phyloP scores from a whole-genome alignment of 306 rosid genomes.

The Quercus engelmannii region DNA sequence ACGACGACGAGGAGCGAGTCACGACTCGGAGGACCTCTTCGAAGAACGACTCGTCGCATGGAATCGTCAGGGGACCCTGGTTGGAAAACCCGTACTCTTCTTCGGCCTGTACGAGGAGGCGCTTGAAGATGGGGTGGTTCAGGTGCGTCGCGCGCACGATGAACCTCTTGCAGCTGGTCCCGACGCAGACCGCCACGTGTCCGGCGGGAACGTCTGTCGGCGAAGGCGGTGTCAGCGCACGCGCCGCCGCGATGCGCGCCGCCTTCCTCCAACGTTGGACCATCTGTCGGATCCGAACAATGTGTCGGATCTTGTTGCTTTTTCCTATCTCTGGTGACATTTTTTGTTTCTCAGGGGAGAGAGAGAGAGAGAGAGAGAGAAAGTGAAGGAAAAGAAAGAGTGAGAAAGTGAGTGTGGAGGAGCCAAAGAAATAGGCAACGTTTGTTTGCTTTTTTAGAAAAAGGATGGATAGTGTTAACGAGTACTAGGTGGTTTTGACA shows the following conservation, averaged over 20 bases:
- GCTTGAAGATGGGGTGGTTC: conserved; percentile 88
- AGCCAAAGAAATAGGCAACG: neutral
- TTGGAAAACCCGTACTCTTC: conserved; percentile 90
- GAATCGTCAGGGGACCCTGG: conserved; percentile 73
- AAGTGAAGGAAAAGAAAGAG: neutral
- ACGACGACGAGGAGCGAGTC: conserved; percentile 3
- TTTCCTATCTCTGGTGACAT: conserved; percentile 43
- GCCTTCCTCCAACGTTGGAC: conserved; percentile 71
- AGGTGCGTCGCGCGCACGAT: conserved; percentile 66
- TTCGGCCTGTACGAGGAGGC: conserved; percentile 70
- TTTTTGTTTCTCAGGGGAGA: neutral
- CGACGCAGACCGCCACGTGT: conserved; percentile 85
- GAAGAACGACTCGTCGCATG: conserved; percentile 75
- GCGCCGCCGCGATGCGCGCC: conserved; percentile 32
- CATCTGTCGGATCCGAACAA: conserved; percentile 83
- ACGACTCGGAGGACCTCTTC: conserved; percentile 61
- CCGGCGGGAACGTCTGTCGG: conserved; percentile 70
- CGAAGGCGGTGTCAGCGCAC: conserved; percentile 33
- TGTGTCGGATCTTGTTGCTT: conserved; percentile 72
- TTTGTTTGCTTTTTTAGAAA: no score
- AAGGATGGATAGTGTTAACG: no score
- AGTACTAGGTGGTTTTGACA: no score
- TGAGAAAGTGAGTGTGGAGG: neutral
- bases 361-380: neutral
- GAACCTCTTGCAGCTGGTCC: conserved; percentile 55